Conservation (phyloP, 1,284 basidiomycete genomes). For the Sanghuangporus weigelae region DNA sequence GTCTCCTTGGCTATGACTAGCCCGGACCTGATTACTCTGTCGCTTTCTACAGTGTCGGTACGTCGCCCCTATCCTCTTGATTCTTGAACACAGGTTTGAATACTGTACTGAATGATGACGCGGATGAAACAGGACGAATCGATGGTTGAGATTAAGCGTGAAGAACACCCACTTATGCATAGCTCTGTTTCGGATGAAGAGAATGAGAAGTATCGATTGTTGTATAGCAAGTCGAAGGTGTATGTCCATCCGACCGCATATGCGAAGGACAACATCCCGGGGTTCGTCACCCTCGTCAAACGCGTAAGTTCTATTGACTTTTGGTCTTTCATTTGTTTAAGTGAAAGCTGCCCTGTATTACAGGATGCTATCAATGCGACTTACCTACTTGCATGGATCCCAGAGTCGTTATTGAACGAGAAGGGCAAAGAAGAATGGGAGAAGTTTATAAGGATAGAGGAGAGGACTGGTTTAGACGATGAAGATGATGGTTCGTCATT, state of each 20-base stretch:
- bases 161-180: slow-evolving; percentile 24
- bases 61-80: not conserved
- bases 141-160: slow-evolving; percentile 75
- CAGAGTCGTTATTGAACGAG: slow-evolving; percentile 73
- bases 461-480: slow-evolving; percentile 49
- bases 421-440: slow-evolving; percentile 76
- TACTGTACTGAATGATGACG: not conserved
- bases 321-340: slow-evolving; percentile 1
- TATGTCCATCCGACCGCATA: slow-evolving; percentile 93
- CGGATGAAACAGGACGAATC: slow-evolving; percentile 43
- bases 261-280: slow-evolving; percentile 87
- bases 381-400: slow-evolving; percentile 82
- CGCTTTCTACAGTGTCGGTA: slow-evolving; percentile 17
- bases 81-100: not conserved
- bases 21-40: not conserved
- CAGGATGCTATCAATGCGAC: slow-evolving; percentile 70
- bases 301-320: slow-evolving; percentile 42
- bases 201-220: slow-evolving; percentile 56
- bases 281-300: slow-evolving; percentile 86
- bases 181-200: slow-evolving; percentile 36
- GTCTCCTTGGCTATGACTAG: slow-evolving; percentile 3
- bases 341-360: slow-evolving; percentile 10
- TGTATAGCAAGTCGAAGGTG: slow-evolving; percentile 89
- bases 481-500: slow-evolving; percentile 63
- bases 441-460: slow-evolving; percentile 80